Evolutionary conservation across 1,139 yeast species (phyloP), one percentile per base, ranked within the genome.

Genomic region (Candida tropicalis): DNA sequence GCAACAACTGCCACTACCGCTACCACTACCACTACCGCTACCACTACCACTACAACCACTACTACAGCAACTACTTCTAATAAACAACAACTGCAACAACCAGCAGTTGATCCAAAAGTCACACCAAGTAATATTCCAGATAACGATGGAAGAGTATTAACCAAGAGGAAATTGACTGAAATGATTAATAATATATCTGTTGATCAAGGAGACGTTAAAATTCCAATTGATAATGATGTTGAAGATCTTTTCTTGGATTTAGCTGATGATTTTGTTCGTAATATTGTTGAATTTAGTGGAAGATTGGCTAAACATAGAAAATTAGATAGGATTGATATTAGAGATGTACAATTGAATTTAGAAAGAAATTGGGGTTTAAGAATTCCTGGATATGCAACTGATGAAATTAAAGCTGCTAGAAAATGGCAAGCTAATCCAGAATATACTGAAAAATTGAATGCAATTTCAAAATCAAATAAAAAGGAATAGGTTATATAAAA

Each of bases 341-440:
- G 84, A 56, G 99, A 93, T 62, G 80, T 95, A 40, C 99, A 93
- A 65, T 68, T 93, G 45, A 97, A 93, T 62, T 71, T 93, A 55
- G 99, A 95, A 58, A 81, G 91, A 53, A 93, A 91, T 61, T 93
- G 98, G 98, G 91, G 91, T 61, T 88, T 93, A 48, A 79, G 96
- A 53, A 80, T 93, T 23, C 98, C 99, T 0, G 99, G 99, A 2
- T 89, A 84, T 63, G 81, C 95, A 13, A 81, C 89, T 53, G 99
- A 93, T 64, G 98, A 91, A 58, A 85, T 91, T 38, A 77, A 96
- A 54, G 81, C 88, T 49, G 84, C 89, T 18, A 75, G 96, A 53
- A 86, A 87, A 61, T 84, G 90, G 79, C 83, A 77, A 43, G 93
- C 97, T 3, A 82, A 87, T 34, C 64, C 77, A 17, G 68, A 80